Conservation (phyloP, 2,329 filamentous ascomycete species). For the Penicillium nordicum region DNA sequence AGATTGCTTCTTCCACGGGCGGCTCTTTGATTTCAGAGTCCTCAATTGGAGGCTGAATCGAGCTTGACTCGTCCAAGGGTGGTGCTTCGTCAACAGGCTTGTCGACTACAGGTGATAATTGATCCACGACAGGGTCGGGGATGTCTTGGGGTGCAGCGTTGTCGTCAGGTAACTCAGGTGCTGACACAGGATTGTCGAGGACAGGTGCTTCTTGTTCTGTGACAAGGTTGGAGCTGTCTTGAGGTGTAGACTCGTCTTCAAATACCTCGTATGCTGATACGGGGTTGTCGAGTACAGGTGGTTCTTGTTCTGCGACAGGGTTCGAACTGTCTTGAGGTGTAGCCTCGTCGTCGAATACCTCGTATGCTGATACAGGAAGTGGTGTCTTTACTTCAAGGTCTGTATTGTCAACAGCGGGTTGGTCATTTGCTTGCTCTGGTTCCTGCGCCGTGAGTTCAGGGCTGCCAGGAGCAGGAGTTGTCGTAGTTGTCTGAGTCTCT, state of each 20-base stretch:
- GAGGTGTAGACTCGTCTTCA: neutral
- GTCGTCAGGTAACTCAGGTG: neutral
- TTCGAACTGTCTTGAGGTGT: neutral
- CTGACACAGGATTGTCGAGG: neutral
- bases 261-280: neutral
- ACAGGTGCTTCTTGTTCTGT: neutral
- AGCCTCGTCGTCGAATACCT: slow-evolving; percentile 2
- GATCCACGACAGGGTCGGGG: neutral
- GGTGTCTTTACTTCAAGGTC: slow-evolving; percentile 6
- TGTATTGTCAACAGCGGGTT: neutral
- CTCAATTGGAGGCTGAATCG: neutral
- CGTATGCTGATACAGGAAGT: slow-evolving; percentile 3
- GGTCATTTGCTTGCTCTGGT: slow-evolving; percentile 15
- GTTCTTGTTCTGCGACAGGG: neutral
- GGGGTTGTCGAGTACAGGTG: neutral
- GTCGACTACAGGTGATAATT: neutral
- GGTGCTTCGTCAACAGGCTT: neutral
- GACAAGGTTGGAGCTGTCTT: neutral
- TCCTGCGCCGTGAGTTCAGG: slow-evolving; percentile 19
- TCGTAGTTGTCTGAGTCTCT: slow-evolving; percentile 22
- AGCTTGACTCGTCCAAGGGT: neutral
- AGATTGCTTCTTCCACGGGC: neutral
- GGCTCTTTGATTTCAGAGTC: neutral
- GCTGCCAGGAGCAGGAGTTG: slow-evolving; percentile 21
- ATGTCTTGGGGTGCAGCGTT: neutral